phyloP scores from a whole-genome alignment of 371 early-diverging fungal species.

The Rhizopus sp. region DNA sequence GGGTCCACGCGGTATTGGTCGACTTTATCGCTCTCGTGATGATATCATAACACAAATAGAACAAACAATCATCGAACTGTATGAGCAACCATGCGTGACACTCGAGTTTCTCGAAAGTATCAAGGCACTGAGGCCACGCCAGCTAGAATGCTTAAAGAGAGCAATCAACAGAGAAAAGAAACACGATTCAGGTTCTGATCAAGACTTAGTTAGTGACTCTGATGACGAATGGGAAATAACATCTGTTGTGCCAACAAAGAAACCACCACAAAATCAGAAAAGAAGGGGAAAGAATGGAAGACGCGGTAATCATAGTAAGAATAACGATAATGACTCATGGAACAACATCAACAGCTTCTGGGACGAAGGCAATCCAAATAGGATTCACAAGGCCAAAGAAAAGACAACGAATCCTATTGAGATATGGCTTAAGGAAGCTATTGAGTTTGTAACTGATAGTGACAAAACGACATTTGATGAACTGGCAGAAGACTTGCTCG shows the following conservation, averaged over 20 bases:
- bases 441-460: slow-evolving; percentile 30
- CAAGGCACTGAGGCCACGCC: slow-evolving; percentile 35
- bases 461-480: slow-evolving; percentile 19
- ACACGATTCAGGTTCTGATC: slow-evolving; percentile 13
- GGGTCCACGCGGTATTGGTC: slow-evolving; percentile 27
- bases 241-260: slow-evolving; percentile 14
- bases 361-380: slow-evolving; percentile 38
- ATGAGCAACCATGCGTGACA: slow-evolving; percentile 54
- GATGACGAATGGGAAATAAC: slow-evolving; percentile 44
- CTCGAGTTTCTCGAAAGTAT: slow-evolving; percentile 40
- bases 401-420: slow-evolving; percentile 40
- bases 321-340: neutral
- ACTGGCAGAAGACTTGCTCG: slow-evolving; percentile 30
- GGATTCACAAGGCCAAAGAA: slow-evolving; percentile 5
- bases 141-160: slow-evolving; percentile 41
- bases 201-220: slow-evolving; percentile 25
- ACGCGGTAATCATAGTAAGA: neutral
- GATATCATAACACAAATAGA: slow-evolving; percentile 41
- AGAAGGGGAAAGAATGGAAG: neutral
- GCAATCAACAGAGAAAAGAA: slow-evolving; percentile 13
- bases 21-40: slow-evolving; percentile 39
- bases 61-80: slow-evolving; percentile 40
- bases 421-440: slow-evolving; percentile 47
- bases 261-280: slow-evolving; percentile 6
- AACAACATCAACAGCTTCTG: slow-evolving; percentile 14